Evolutionary conservation across 192 early-diverging fungal species (phyloP), one percentile per base, ranked within the genome.

Genomic region (Umbelopsis ramanniana): DNA sequence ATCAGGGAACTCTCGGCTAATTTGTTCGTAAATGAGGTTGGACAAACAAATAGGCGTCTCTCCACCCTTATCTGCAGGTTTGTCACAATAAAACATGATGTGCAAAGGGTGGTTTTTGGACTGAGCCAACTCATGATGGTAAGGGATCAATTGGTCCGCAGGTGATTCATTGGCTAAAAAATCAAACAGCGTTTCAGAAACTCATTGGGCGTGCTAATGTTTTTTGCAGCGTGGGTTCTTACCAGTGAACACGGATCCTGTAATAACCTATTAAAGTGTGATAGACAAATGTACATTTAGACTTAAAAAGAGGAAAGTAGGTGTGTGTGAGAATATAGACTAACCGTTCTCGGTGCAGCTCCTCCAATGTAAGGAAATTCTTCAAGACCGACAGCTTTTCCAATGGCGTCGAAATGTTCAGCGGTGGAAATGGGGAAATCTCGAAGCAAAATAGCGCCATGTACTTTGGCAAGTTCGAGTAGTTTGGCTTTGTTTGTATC

Each of bases 291-390:
- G n/a, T 4, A 35, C 2, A 14, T 12, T 37, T 7, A 19, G 14
- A 14, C 19, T 1, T 1, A 50, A 50, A 50, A 15, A 21, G 15
- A 5, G 55, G 9, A 17, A 38, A 63, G 12, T 35, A 35, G 0
- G 3, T 24, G 1, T 22, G 52, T 35, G 12, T 37, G 8, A 37
- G 29, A 4, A 63, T 17, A 17, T n/a, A 40, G 19, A 29, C 73
- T 26, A 43, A 43, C 40, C 40, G 40, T 43, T 45, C 79, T 46
- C 6, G 72, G 71, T 14, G 79, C 79, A 15, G 79, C 76, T 22
- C 79, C 79, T 48, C 79, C 79, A 22, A 80, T 74, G 74, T 80
- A 80, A 40, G 77, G 77, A 45, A 79, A 72, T 22, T 50, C 67
- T 40, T 66, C 66, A 7, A 74, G 57, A 21, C 78, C 78, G 12